Evolutionary conservation across 805 yeast species (phyloP), one percentile per base, ranked within the genome.

Genomic region (Candida vaughaniae): DNA sequence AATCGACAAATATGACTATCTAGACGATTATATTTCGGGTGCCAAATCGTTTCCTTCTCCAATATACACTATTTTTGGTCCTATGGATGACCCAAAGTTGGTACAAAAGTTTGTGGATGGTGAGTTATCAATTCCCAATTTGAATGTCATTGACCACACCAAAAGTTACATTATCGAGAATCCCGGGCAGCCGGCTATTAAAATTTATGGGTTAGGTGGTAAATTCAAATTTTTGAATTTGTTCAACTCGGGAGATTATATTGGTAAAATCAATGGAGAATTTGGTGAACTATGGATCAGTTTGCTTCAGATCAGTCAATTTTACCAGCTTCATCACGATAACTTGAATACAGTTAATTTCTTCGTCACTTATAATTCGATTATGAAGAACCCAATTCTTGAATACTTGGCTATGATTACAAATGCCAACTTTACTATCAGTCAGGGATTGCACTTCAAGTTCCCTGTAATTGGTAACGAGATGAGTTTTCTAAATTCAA

Each of bases 61-160:
- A 0, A 86, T 85, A 1, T 85, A 85, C 61, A 78, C 90, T 3
- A 77, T 82, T n/a, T 80, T 75, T 48, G 93, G 93, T 0, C 80
- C 83, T 56, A 69, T 80, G 38, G 95, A 85, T 54, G 95, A 85
- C 54, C 78, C 86, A 1, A 52, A 71, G 3, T 85, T 85, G 16
- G 59, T 85, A 29, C 76, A 80, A 45, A 77, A 75, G 62, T 75
- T 85, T 56, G 70, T 80, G 38, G 56, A 64, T 36, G 83, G 83
- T 3, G 60, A 65, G 9, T 72, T 77, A 44, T 36, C 44, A 2
- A 69, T 85, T 3, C 76, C 77, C 11, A 85, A 85, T 53, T 59
- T 85, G 39, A 59, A 64, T 45, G 52, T 85, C 4, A 66, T 85
- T 23, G 89, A 83, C 55, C 90, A 85, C 53, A 62, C 63, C 23